Conservation (phyloP, 331 rosid genomes). For the Arachis monticola region DNA sequence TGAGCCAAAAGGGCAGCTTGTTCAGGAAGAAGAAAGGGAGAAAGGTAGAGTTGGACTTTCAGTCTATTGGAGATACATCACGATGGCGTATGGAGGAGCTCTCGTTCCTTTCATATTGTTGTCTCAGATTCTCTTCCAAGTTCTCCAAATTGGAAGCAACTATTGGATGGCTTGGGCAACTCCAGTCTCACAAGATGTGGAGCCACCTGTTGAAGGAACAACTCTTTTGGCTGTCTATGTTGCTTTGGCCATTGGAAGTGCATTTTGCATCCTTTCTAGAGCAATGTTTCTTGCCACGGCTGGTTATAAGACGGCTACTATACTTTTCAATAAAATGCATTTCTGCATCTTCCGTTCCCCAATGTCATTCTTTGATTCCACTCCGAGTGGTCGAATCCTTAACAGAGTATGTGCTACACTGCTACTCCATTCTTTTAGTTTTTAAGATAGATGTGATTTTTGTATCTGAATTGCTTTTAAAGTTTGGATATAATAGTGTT, state of each 20-base stretch:
- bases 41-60: conserved; percentile 76
- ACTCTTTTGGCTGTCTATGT: conserved; percentile 63
- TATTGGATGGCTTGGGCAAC: conserved; percentile 97
- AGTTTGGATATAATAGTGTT: neutral
- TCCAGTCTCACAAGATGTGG: conserved; percentile 62
- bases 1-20: conserved; percentile 69
- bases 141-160: conserved; percentile 86
- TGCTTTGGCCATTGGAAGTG: conserved; percentile 69
- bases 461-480: neutral
- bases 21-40: conserved; percentile 95
- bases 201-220: conserved; percentile 53
- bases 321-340: conserved; percentile 84
- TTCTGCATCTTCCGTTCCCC: conserved; percentile 76
- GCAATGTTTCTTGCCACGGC: conserved; percentile 54
- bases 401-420: conserved; percentile 61
- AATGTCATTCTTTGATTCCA: conserved; percentile 91
- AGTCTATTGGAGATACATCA: conserved; percentile 85
- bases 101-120: conserved; percentile 80
- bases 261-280: conserved; percentile 64
- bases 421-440: neutral
- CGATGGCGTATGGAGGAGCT: conserved; percentile 81
- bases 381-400: conserved; percentile 84
- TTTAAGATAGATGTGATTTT: neutral
- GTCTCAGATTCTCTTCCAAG: conserved; percentile 68
- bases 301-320: conserved; percentile 70